phyloP scores from a whole-genome alignment of 169 alveolate genomes.

The Ichthyophthirius multifiliis region DNA sequence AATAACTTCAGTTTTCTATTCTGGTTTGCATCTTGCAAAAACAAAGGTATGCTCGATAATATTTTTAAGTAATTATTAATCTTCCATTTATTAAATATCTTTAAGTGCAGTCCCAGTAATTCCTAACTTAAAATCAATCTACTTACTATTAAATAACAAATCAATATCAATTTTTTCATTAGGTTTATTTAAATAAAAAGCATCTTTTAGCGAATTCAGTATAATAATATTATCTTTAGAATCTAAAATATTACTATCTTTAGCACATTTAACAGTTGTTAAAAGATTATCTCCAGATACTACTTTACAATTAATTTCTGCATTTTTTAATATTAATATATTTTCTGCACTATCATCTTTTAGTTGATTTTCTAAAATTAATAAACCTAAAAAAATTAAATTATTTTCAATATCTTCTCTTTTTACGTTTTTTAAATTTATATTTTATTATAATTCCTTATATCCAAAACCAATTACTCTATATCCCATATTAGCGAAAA shows the following conservation, averaged over 20 bases:
- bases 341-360: not conserved
- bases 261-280: slow-evolving; percentile 3
- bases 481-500: slow-evolving; percentile 7
- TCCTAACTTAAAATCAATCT: not conserved
- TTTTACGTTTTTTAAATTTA: not conserved
- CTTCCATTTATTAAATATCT: not conserved
- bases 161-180: not conserved
- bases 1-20: slow-evolving; percentile 3
- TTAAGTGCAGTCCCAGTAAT: not conserved
- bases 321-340: not conserved
- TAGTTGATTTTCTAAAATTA: slow-evolving; percentile 18
- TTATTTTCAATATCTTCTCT: not conserved
- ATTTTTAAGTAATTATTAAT: not conserved
- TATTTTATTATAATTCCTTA: not conserved
- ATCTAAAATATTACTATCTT: slow-evolving; percentile 2
- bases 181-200: not conserved
- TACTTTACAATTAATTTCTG: slow-evolving; percentile 1
- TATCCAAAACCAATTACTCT: slow-evolving; percentile 26
- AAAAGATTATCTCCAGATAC: slow-evolving; percentile 16
- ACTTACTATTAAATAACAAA: not conserved
- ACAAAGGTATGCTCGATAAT: not conserved
- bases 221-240: not conserved
- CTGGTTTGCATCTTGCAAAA: slow-evolving; percentile 24
- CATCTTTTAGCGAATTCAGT: not conserved
- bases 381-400: slow-evolving; percentile 9